Evolutionary conservation across 805 yeast genomes (phyloP).

Genomic region (Tanozyma kutaoensis): DNA sequence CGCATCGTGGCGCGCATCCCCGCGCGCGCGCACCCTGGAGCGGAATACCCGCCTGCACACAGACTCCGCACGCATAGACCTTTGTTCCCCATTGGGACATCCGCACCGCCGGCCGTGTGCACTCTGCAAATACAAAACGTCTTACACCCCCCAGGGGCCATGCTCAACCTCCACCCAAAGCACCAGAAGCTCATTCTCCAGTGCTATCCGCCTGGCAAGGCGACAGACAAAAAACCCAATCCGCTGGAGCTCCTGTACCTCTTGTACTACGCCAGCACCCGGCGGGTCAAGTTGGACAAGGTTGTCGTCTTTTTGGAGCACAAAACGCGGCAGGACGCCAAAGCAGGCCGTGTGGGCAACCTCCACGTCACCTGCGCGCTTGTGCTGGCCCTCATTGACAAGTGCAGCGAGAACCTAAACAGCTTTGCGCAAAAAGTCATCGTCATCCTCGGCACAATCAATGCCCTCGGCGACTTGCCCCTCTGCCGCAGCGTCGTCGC

Average conservation of each 20-base stretch:
- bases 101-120: too few relatives aligned
- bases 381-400: constrained; percentile 51
- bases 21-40: too few relatives aligned
- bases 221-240: constrained; percentile 80
- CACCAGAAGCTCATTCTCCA: constrained; percentile 84
- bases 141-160: too few relatives aligned
- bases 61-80: too few relatives aligned
- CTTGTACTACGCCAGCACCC: constrained; percentile 78
- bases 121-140: too few relatives aligned
- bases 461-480: constrained; percentile 45
- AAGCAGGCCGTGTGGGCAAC: constrained; percentile 60
- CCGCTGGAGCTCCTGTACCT: constrained; percentile 83
- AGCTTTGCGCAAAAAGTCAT: constrained; percentile 65
- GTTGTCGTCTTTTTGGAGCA: constrained; percentile 59
- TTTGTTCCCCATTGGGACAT: too few relatives aligned
- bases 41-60: too few relatives aligned
- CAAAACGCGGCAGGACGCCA: constrained; percentile 47
- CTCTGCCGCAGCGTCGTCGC: constrained; percentile 39
- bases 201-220: constrained; percentile 87
- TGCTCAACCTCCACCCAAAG: constrained; percentile 36
- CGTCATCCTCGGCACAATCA: constrained; percentile 38
- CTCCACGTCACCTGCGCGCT: constrained; percentile 71
- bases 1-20: too few relatives aligned
- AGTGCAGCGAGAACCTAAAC: constrained; percentile 74
- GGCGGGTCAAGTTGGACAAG: constrained; percentile 80